Evolutionary conservation across 495 filamentous ascomycete species (phyloP), one percentile per base, ranked within the genome.

Genomic region (Cudoniella acicularis): DNA sequence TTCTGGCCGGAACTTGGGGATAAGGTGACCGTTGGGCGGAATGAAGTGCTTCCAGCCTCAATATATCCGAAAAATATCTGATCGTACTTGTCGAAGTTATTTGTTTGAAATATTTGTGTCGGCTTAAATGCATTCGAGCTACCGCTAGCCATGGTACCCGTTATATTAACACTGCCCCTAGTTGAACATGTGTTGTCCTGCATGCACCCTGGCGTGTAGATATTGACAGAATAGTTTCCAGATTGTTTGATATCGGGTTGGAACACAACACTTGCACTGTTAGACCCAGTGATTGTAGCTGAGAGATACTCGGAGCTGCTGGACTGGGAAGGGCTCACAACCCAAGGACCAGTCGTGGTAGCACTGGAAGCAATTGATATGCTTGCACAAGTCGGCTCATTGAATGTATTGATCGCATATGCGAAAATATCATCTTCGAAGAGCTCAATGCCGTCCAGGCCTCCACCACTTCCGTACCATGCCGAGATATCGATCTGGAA

Each of bases 21-120:
- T 52, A 99, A 74, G 1, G 90, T 96, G 51, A 99, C 84, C 17
- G 79, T 81, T 23, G 94, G 91, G 20, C 87, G 83, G 74, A 98
- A 98, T 20, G 78, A 79, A 62, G 77, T 77, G 27, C 84, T 87
- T 61, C 78, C 86, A 25, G 84, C 85, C 66, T 98, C 91, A 55
- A 99, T 84, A 59, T 81, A 82, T 8, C 92, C 95, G 57, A 83
- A 85, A 69, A 92, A 96, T 57, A 98, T 83, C 55, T 86, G 83
- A 66, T 98, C 95, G 62, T 94, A 96, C 72, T 98, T 99, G 74
- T 96, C 91, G 67, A 86, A 90, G 62, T 91, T 74, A 71, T 98
- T 98, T 17, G 91, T 96, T 74, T 99, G 95, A 68, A 79, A 93
- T 45, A 78, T 73, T 9, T 76, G 70, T 21, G 68, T 67, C 42